A percentile compares a stretch with the other conserved stretches of the same genome.
Evolutionary conservation across 805 yeast species (phyloP).

Genomic region (Candida loeiensis): DNA sequence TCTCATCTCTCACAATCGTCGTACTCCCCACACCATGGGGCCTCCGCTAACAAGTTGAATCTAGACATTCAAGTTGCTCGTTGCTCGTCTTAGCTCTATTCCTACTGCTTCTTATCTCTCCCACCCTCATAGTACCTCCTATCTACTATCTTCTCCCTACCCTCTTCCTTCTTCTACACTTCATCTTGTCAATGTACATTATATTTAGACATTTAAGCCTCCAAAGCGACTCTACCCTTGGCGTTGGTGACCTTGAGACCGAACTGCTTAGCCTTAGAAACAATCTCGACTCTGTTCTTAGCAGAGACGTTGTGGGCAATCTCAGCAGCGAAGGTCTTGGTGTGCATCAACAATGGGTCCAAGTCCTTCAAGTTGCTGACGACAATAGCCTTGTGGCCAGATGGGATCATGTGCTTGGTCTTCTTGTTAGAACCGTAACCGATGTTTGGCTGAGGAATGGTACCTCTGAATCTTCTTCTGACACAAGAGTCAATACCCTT

Average conservation of each 20-base stretch:
- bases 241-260: conserved; percentile 99
- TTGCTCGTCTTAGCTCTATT: too few species aligned
- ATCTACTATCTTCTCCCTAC: not conserved
- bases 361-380: conserved; percentile 91
- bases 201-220: conserved; percentile 63
- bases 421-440: conserved; percentile 99
- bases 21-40: too few species aligned
- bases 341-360: conserved; percentile 93
- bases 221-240: conserved; percentile 96
- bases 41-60: too few species aligned
- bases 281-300: conserved; percentile 94
- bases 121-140: too few species aligned
- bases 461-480: conserved; percentile 99
- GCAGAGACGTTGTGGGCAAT: conserved; percentile 98
- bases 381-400: conserved; percentile 96
- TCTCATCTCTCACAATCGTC: too few species aligned
- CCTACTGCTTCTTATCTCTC: too few species aligned
- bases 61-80: too few species aligned
- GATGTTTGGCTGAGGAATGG: conserved; percentile 97
- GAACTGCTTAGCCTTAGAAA: conserved; percentile 95
- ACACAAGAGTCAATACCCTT: conserved; percentile 99
- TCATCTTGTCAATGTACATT: conserved; percentile 8
- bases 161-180: not conserved
- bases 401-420: conserved; percentile 92
- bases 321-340: conserved; percentile 99